Percentiles rank a stretch among this genome's conserved stretches.
Evolutionary conservation across 108 stramenopile species (phyloP).

Genomic region (Cyclotella baltica): DNA sequence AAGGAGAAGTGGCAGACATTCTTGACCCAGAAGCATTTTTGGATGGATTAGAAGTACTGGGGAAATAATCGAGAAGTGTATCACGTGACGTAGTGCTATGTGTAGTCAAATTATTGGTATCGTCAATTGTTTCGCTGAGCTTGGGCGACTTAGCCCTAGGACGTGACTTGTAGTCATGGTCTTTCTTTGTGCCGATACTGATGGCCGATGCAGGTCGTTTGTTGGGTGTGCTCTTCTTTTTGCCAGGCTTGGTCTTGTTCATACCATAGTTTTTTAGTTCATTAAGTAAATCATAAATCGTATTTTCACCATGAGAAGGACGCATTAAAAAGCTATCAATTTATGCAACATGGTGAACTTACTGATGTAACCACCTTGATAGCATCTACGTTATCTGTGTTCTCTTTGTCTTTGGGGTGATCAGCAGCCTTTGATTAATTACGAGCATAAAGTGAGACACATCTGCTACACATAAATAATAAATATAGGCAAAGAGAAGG

Average conservation of each 20-base stretch:
- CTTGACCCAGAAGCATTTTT: neutral
- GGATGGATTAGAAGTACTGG: neutral
- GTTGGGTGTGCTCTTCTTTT: constrained; percentile 53
- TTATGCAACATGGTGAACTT: too few species aligned
- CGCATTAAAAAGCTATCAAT: too few species aligned
- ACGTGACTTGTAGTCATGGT: neutral
- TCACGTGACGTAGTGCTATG: constrained; percentile 5
- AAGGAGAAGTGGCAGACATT: neutral
- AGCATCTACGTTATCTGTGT: constrained; percentile 1
- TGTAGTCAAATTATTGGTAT: neutral
- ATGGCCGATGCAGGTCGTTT: constrained; percentile 47
- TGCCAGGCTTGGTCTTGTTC: neutral
- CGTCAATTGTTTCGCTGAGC: neutral
- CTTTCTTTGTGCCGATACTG: neutral
- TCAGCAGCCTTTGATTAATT: neutral
- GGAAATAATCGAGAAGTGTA: constrained; percentile 12
- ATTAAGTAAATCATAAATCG: neutral
- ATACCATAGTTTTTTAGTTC: neutral
- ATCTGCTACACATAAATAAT: neutral
- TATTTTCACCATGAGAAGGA: too few species aligned
- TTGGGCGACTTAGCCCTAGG: neutral
- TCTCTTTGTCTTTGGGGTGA: neutral
- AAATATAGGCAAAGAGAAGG: too few species aligned
- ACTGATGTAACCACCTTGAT: too few species aligned
- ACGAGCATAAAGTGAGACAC: too few species aligned